Evolutionary conservation across 176 grass and related monocot species (phyloP).

Genomic region (Secale cereale): DNA sequence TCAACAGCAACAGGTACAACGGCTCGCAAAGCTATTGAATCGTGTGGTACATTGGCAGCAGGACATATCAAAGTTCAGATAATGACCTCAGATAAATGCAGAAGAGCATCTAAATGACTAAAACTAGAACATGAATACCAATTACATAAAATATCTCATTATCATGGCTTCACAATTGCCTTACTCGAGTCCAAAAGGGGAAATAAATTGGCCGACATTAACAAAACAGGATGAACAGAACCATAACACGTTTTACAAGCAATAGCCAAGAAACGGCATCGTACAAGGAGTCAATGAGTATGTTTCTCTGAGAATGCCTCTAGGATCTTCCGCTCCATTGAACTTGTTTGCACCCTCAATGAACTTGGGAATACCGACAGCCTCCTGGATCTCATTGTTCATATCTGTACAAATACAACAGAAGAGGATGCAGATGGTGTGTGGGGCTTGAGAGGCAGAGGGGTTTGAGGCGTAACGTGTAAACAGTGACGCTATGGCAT

Average conservation of each 20-base stretch:
- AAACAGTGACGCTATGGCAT: not conserved
- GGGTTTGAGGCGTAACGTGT: not conserved
- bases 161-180: not conserved
- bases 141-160: not conserved
- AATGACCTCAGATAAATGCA: not conserved
- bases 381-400: slow-evolving; percentile 31
- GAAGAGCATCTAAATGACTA: not conserved
- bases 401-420: slow-evolving; percentile 25
- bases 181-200: not conserved
- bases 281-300: not conserved
- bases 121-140: not conserved
- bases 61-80: not conserved
- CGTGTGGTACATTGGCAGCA: not conserved
- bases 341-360: slow-evolving; percentile 8
- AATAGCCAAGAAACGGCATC: not conserved
- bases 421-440: not conserved
- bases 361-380: slow-evolving; percentile 38
- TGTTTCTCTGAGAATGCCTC: slow-evolving; percentile 29
- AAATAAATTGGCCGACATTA: not conserved
- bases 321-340: slow-evolving; percentile 12
- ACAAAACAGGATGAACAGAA: not conserved
- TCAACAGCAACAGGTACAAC: not conserved
- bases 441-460: not conserved
- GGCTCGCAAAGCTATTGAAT: slow-evolving; percentile 11
- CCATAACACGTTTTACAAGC: not conserved